A percentile compares a stretch with the other conserved stretches of the same genome.
phyloP scores from a whole-genome alignment of 805 yeast genomes.

The Teunomyces funiuensis region DNA sequence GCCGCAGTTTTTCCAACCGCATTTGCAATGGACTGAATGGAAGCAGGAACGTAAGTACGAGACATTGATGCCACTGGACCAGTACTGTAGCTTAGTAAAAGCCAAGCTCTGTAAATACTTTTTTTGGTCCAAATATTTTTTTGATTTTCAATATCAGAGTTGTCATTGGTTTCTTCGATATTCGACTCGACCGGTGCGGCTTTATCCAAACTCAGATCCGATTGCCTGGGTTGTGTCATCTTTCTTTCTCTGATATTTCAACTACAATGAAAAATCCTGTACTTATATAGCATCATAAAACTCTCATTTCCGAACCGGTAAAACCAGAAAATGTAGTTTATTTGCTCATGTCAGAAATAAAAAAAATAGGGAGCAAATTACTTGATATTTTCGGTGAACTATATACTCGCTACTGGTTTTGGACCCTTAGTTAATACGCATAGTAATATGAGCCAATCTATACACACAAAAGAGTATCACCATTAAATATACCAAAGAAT shows the following conservation, averaged over 20 bases:
- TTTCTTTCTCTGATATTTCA: neutral
- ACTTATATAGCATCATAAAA: neutral
- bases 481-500: no score
- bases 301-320: no score
- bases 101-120: conserved; percentile 31
- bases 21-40: conserved; percentile 36
- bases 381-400: neutral
- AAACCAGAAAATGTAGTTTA: no score
- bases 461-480: no score
- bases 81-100: conserved; percentile 38
- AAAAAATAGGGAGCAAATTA: neutral
- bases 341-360: neutral
- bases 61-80: conserved; percentile 45
- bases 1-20: conserved; percentile 25
- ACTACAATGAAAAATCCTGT: neutral
- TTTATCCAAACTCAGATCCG: neutral
- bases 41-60: conserved; percentile 41
- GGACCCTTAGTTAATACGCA: no score
- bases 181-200: neutral
- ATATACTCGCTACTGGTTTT: neutral
- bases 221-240: no score
- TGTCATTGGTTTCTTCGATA: neutral
- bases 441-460: no score
- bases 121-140: conserved; percentile 18
- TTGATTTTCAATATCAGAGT: conserved; percentile 5